A percentile compares a stretch with the other conserved stretches of the same genome.
phyloP scores from a whole-genome alignment of 345 rosid genomes.

The Kernera saxatilis region DNA sequence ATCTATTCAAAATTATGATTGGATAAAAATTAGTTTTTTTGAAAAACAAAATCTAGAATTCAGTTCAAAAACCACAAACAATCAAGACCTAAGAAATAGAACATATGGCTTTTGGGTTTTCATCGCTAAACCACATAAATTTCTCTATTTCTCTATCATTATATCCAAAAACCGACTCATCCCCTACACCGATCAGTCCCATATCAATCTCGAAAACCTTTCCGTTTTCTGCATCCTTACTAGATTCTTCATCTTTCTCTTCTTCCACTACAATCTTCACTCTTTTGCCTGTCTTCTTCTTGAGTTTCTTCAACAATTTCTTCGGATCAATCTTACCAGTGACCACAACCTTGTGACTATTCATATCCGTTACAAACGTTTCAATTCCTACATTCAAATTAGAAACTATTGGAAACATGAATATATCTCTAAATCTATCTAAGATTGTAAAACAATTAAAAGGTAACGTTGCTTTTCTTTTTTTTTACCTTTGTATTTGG shows the following conservation, averaged over 20 bases:
- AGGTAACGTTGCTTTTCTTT: neutral
- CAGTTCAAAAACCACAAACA: too few relatives aligned
- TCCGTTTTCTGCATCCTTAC: neutral
- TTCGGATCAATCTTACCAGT: constrained; percentile 50
- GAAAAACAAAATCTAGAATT: too few relatives aligned
- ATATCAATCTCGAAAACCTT: constrained; percentile 20
- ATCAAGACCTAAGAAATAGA: too few relatives aligned
- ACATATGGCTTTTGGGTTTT: constrained; percentile 27
- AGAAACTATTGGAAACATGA: neutral
- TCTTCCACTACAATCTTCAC: constrained; percentile 41
- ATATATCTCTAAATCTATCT: neutral
- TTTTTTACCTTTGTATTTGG: constrained; percentile 54
- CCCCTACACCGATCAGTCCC: neutral
- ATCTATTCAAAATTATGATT: too few relatives aligned
- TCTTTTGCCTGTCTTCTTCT: constrained; percentile 58
- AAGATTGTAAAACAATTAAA: neutral
- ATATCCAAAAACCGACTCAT: constrained; percentile 6
- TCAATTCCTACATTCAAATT: constrained; percentile 48
- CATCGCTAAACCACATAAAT: constrained; percentile 29
- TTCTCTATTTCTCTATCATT: neutral
- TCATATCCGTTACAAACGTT: constrained; percentile 63
- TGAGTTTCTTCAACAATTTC: constrained; percentile 63
- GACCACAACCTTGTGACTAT: constrained; percentile 51
- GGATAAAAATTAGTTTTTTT: too few relatives aligned
- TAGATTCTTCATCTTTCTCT: constrained; percentile 23